Evolutionary conservation across 208 protist genomes (phyloP).

Genomic region (Trypanosoma theileri): DNA sequence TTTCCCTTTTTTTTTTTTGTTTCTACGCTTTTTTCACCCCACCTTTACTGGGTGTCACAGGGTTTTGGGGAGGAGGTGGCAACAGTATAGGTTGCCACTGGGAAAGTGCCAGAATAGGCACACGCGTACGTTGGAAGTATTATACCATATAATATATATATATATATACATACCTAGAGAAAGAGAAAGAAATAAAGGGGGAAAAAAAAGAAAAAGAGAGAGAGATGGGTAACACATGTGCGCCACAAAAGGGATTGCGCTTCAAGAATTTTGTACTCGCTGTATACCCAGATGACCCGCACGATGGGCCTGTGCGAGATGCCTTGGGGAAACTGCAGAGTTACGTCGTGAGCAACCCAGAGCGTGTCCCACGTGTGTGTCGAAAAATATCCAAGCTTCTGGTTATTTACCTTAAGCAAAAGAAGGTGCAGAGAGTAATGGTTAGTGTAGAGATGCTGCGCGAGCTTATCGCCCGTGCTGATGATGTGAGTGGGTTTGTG

Average conservation of each 20-base stretch:
- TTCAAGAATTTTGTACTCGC: constrained; percentile 82
- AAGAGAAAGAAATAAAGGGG: not conserved
- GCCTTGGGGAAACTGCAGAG: constrained; percentile 65
- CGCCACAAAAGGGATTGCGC: constrained; percentile 55
- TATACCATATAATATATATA: too few relatives aligned
- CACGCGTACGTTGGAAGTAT: too few relatives aligned
- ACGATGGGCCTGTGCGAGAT: constrained; percentile 52
- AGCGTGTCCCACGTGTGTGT: constrained; percentile 82
- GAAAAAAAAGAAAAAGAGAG: constrained; percentile 20
- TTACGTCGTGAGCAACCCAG: constrained; percentile 76
- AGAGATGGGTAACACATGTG: constrained; percentile 40
- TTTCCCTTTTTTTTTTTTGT: not conserved
- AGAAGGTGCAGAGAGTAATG: constrained; percentile 53
- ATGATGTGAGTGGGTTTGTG: constrained; percentile 65
- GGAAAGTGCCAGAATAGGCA: too few relatives aligned
- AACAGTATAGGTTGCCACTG: not conserved
- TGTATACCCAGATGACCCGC: constrained; percentile 56
- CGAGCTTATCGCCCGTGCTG: constrained; percentile 54
- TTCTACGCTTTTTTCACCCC: not conserved
- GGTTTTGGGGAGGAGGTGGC: not conserved
- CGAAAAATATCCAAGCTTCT: constrained; percentile 79
- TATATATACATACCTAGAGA: too few relatives aligned
- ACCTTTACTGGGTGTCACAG: not conserved
- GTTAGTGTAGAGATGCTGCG: constrained; percentile 65
- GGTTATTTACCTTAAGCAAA: constrained; percentile 30